A percentile compares a stretch with the other conserved stretches of the same genome.
Evolutionary conservation across 2,329 filamentous ascomycete genomes (phyloP).

Genomic region (Fusarium nelsonii): DNA sequence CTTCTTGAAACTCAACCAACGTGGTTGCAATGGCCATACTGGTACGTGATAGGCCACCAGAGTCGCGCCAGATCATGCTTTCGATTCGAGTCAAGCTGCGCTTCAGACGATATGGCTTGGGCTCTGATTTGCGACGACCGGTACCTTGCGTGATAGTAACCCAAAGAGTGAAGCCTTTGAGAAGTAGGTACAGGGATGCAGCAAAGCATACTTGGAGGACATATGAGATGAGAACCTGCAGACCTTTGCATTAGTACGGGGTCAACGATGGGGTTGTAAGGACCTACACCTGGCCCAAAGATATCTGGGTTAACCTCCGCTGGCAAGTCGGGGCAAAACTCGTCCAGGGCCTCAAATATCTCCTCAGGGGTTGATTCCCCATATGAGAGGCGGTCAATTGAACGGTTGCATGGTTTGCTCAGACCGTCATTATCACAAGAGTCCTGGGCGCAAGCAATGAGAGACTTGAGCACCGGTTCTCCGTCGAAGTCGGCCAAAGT

Average conservation of each 20-base stretch:
- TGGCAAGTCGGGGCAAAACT: constrained; percentile 53
- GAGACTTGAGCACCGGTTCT: constrained; percentile 49
- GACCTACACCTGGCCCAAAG: constrained; percentile 55
- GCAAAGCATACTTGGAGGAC: constrained; percentile 55
- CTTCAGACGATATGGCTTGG: constrained; percentile 44
- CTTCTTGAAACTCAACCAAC: constrained; percentile 57
- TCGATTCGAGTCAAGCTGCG: constrained; percentile 53
- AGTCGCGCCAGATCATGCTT: constrained; percentile 55
- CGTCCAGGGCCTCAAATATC: constrained; percentile 53
- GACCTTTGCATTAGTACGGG: constrained; percentile 15
- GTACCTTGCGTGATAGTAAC: constrained; percentile 51
- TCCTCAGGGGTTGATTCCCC: constrained; percentile 46
- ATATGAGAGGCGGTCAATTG: constrained; percentile 47
- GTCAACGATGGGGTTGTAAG: not conserved
- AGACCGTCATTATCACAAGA: constrained; percentile 53
- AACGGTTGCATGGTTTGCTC: constrained; percentile 49
- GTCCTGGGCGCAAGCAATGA: constrained; percentile 53
- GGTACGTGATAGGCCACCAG: constrained; percentile 53
- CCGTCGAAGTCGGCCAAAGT: constrained; percentile 51
- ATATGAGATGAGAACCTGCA: constrained; percentile 56
- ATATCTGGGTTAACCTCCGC: constrained; percentile 57
- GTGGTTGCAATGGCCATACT: constrained; percentile 57
- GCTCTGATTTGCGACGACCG: constrained; percentile 33
- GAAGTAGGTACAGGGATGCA: constrained; percentile 50
- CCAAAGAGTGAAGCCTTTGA: constrained; percentile 54